phyloP scores from a whole-genome alignment of 2,329 filamentous ascomycete genomes.

The Raffaelea ambrosiae region DNA sequence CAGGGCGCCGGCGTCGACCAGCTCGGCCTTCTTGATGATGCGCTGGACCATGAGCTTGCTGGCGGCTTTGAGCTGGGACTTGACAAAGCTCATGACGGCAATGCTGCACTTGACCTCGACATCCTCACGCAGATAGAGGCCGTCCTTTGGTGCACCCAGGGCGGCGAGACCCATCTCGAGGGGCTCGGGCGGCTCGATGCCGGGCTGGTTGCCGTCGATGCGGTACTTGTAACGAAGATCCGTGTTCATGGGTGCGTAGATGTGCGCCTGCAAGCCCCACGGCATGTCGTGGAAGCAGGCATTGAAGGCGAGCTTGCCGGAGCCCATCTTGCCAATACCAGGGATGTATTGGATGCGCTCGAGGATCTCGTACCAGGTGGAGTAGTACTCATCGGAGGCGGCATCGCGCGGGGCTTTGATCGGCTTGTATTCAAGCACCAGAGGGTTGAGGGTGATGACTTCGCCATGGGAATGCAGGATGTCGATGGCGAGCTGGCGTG shows the following conservation, averaged over 20 bases:
- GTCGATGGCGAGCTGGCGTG: conserved; percentile 62
- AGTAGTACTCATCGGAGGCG: conserved; percentile 61
- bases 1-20: conserved; percentile 57
- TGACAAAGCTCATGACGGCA: conserved; percentile 56
- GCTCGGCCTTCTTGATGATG: conserved; percentile 63
- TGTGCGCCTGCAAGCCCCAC: conserved; percentile 64
- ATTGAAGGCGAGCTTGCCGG: conserved; percentile 59
- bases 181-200: conserved; percentile 51
- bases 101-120: conserved; percentile 65
- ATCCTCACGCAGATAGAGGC: conserved; percentile 60
- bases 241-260: conserved; percentile 58
- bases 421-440: conserved; percentile 54
- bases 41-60: conserved; percentile 60
- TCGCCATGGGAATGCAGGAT: conserved; percentile 64
- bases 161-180: conserved; percentile 51
- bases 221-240: conserved; percentile 62
- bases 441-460: conserved; percentile 62
- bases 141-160: conserved; percentile 54
- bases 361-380: conserved; percentile 65
- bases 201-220: conserved; percentile 60
- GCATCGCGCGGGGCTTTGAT: conserved; percentile 61
- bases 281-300: conserved; percentile 66
- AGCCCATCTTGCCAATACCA: conserved; percentile 55
- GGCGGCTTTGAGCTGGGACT: conserved; percentile 56
- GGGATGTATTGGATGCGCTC: conserved; percentile 62